Percentiles rank a stretch among this genome's conserved stretches.
Conservation (phyloP, 495 filamentous ascomycete genomes). For the Bathelium albidoporum region DNA sequence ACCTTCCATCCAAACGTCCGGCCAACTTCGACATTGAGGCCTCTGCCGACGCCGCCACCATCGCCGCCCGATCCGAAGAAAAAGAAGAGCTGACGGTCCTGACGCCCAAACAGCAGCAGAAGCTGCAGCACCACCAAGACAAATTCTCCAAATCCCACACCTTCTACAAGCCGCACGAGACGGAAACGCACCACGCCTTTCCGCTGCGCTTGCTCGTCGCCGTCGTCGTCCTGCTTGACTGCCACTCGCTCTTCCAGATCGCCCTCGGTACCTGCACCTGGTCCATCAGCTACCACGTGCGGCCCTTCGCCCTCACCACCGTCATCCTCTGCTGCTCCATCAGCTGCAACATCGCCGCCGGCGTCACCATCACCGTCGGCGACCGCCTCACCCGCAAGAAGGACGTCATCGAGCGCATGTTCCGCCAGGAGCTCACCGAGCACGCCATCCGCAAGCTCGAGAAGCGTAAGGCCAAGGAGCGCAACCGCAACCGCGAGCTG, state of each 20-base stretch:
- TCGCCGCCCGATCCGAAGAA: conserved; percentile 19
- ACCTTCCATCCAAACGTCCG: conserved; percentile 40
- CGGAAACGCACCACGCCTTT: conserved; percentile 67
- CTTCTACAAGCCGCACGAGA: conserved; percentile 81
- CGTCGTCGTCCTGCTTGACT: conserved; percentile 63
- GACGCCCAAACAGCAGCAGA: conserved; percentile 48
- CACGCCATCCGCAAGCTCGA: conserved; percentile 62
- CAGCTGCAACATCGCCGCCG: conserved; percentile 58
- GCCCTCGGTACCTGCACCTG: conserved; percentile 64
- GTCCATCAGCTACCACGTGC: conserved; percentile 52
- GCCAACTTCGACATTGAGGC: neutral
- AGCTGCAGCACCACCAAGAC: conserved; percentile 58
- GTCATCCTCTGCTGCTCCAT: conserved; percentile 71
- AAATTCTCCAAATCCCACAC: conserved; percentile 70
- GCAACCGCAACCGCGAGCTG: neutral
- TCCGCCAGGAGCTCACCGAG: conserved; percentile 59
- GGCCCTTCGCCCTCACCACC: conserved; percentile 61
- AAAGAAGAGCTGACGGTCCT: conserved; percentile 51
- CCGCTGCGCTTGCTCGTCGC: conserved; percentile 59
- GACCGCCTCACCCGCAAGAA: conserved; percentile 67
- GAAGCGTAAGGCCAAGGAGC: conserved; percentile 22
- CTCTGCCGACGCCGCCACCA: conserved; percentile 24
- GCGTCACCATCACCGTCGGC: conserved; percentile 61
- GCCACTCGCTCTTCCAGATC: conserved; percentile 65
- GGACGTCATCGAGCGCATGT: conserved; percentile 65